A percentile compares a stretch with the other conserved stretches of the same genome.
Conservation (phyloP, 2,329 filamentous ascomycete genomes). For the Claviceps africana region DNA sequence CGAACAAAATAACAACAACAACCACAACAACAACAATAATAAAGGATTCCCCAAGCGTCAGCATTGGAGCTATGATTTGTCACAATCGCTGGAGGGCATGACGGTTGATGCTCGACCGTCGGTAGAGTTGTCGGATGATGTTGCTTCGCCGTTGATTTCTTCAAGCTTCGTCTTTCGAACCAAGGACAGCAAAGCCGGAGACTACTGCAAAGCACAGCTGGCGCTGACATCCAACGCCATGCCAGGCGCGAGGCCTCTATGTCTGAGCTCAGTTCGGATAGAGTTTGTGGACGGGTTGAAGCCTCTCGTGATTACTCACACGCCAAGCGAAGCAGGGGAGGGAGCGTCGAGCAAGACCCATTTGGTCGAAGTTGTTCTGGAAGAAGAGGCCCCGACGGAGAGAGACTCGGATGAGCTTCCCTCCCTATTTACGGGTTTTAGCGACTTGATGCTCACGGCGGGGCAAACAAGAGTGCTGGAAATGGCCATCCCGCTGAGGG, state of each 20-base stretch:
- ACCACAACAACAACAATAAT: too few species aligned
- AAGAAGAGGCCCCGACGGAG: slow-evolving; percentile 15
- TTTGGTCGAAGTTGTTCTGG: slow-evolving; percentile 14
- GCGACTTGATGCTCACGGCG: slow-evolving; percentile 52
- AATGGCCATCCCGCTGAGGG: slow-evolving; percentile 59
- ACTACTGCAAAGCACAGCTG: slow-evolving; percentile 43
- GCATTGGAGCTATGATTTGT: slow-evolving; percentile 49
- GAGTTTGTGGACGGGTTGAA: slow-evolving; percentile 45
- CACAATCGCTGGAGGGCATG: slow-evolving; percentile 39
- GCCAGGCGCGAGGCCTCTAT: slow-evolving; percentile 34
- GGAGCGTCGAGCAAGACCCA: slow-evolving; percentile 6
- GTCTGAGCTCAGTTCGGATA: slow-evolving; percentile 36
- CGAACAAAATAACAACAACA: too few species aligned
- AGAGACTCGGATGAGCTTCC: slow-evolving; percentile 15
- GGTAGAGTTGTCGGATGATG: slow-evolving; percentile 36
- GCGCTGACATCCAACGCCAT: slow-evolving; percentile 43
- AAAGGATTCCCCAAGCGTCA: slow-evolving; percentile 39
- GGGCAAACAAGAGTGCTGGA: slow-evolving; percentile 57
- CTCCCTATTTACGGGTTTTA: slow-evolving; percentile 34
- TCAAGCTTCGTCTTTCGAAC: slow-evolving; percentile 44
- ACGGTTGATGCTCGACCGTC: slow-evolving; percentile 29
- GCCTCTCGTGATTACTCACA: slow-evolving; percentile 36
- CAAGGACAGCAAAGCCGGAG: slow-evolving; percentile 47
- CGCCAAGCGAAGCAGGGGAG: slow-evolving; percentile 7
- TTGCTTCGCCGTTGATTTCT: slow-evolving; percentile 38